phyloP scores from a whole-genome alignment of 192 early-diverging fungal genomes.

The Coemansia sp. region DNA sequence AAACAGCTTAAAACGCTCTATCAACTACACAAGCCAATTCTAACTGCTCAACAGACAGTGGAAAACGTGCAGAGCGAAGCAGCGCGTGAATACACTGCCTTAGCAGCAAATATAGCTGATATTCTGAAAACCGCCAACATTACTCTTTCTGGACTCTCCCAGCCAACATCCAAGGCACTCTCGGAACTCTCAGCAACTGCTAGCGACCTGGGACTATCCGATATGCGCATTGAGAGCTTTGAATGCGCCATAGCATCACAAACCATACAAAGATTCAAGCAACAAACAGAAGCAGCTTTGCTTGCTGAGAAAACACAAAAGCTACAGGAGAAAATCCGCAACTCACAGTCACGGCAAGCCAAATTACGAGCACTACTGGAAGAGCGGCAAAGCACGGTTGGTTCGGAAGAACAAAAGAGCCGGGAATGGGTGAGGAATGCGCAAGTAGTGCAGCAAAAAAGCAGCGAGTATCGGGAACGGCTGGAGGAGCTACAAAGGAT shows the following conservation, averaged over 20 bases:
- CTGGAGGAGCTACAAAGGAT: constrained; percentile 11
- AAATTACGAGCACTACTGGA: constrained; percentile 22
- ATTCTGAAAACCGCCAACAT: constrained; percentile 25
- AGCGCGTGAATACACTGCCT: constrained; percentile 24
- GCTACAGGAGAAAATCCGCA: constrained; percentile 1
- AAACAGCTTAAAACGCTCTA: constrained; percentile 17
- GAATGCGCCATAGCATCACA: constrained; percentile 23
- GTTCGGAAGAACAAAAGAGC: constrained; percentile 47
- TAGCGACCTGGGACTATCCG: constrained; percentile 10
- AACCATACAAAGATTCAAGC: constrained; percentile 21
- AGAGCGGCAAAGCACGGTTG: constrained; percentile 5
- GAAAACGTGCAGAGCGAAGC: constrained; percentile 24
- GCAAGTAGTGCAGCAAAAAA: constrained; percentile 32
- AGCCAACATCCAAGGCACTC: constrained; percentile 21
- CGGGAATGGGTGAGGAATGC: constrained; percentile 51
- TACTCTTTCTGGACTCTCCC: constrained; percentile 5
- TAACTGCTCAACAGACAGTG: constrained; percentile 8
- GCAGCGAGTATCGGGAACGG: constrained; percentile 31
- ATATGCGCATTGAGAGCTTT: constrained; percentile 32
- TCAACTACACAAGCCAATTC: not conserved
- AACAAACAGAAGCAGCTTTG: constrained; percentile 4
- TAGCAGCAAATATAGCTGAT: constrained; percentile 7
- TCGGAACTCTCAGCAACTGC: constrained; percentile 22
- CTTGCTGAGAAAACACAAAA: not conserved
- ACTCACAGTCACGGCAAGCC: constrained; percentile 24